Evolutionary conservation across 78 protist species (phyloP), one percentile per base, ranked within the genome.

Genomic region (Planoprotostelium fungivorum): DNA sequence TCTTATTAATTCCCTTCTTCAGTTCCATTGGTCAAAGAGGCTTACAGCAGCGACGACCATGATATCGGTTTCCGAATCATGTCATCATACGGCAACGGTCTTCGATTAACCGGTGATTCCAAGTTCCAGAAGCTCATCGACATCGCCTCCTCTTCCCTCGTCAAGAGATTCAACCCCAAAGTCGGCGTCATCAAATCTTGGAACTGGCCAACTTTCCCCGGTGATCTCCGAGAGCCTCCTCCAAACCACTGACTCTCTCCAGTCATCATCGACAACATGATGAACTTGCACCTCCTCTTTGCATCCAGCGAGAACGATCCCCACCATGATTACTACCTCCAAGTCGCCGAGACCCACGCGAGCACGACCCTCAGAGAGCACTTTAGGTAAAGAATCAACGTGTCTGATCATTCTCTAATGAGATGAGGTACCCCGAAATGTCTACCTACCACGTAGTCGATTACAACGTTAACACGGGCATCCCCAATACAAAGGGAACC

Each of bases 221-320:
- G 73, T 51, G 73, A 51, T 16, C 73, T 16, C 16, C 73, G 5
- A 5, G 5, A 25, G 5, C 5, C 73, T 25, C 73, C 73, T 51
- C 16, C 73, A 51, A 51, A 51, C 73, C 16, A 51, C 5, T 51
- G 16, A 5, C n/a, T n/a, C n/a, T n/a, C 73, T 51, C 5, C 16
- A 51, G 73, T 51, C 73, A 51, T 51, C 73, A 51, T 51, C 73
- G 73, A 51, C 73, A 51, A 51, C 73, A 51, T 51, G 73, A 51
- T 51, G 73, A 51, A 51, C 73, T 51, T 51, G 73, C 5, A 51
- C 16, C 73, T 51, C 5, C 73, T 51, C 31, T 51, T 51, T 51
- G 73, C 5, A 51, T 5, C 73, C 5, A 51, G 16, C 31, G 73
- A 51, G 73, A 16, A 51, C 73, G 16, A 51, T 51, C 31, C 31